Evolutionary conservation across 2,329 filamentous ascomycete species (phyloP), one percentile per base, ranked within the genome.

Genomic region (Myrmaecium sp.): DNA sequence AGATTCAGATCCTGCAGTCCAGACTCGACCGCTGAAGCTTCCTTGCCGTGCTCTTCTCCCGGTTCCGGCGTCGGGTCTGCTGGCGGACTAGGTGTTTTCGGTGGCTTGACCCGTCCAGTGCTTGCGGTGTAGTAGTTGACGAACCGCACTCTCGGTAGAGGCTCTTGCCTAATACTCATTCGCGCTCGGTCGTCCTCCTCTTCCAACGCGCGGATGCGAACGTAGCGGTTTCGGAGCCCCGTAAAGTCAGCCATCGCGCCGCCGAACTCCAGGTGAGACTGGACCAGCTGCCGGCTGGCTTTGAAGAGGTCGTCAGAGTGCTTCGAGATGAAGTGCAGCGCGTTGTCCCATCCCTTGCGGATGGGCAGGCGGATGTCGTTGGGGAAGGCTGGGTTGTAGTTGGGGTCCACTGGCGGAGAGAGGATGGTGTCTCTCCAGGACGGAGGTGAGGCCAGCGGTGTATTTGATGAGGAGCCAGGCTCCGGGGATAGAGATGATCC

Each of bases 81-180:
- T 14, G 17, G 9, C 11, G 37, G 33, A 12, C 42, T 42, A 14
- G 52, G 50, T 38, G 77, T 44, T 31, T 54, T 54, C 5, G 49
- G 46, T 35, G 52, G 55, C 39, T 59, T 83, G 2, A 64, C 62
- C 31, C 69, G 62, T 3, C 83, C 83, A 6, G 76, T 75, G 36
- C 78, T 83, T n/a, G 78, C 66, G 1, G 83, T 92, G 45, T 86
- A 93, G 47, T 92, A 93, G 44, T 93, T 93, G 30, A 81, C 62
- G 41, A 93, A 93, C 10, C 82, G 66, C 7, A 89, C 67, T 27
- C 74, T 60, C 3, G 58, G 55, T 2, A 55, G 54, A 35, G 33
- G n/a, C n/a, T n/a, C n/a, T n/a, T n/a, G n/a, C n/a, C n/a, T n/a
- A n/a, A n/a, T n/a, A n/a, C n/a, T n/a, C n/a, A n/a, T n/a, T n/a